Conservation (phyloP, 345 rosid species). For the Citrus australasica region DNA sequence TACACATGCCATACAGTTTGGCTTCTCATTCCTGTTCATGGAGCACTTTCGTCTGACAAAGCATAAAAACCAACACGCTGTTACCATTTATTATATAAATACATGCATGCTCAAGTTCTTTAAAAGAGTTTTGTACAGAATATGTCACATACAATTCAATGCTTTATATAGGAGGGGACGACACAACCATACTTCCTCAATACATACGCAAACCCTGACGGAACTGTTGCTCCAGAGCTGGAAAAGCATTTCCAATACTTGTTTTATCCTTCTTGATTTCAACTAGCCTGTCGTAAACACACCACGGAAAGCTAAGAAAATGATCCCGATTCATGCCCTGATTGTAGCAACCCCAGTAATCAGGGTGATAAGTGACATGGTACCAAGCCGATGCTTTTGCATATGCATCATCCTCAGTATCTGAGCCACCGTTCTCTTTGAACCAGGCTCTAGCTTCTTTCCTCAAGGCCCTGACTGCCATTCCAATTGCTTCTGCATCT, state of each 20-base stretch:
- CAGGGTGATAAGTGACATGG: constrained; percentile 66
- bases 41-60: too few relatives aligned
- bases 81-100: neutral
- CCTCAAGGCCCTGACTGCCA: constrained; percentile 42
- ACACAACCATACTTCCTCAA: neutral
- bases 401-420: constrained; percentile 16
- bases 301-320: constrained; percentile 78
- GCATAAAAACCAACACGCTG: neutral
- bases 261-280: constrained; percentile 43
- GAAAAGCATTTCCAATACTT: neutral
- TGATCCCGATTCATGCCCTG: constrained; percentile 60
- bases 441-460: constrained; percentile 59
- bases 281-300: constrained; percentile 58
- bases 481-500: constrained; percentile 42
- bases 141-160: neutral
- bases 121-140: neutral
- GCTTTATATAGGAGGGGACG: neutral
- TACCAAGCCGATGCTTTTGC: constrained; percentile 86
- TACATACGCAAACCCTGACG: neutral
- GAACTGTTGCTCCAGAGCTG: constrained; percentile 11
- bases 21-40: too few relatives aligned
- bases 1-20: too few relatives aligned
- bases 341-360: constrained; percentile 55
- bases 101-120: neutral
- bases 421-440: constrained; percentile 23